phyloP scores from a whole-genome alignment of 2,329 filamentous ascomycete species.

The Fusarium equiseti region DNA sequence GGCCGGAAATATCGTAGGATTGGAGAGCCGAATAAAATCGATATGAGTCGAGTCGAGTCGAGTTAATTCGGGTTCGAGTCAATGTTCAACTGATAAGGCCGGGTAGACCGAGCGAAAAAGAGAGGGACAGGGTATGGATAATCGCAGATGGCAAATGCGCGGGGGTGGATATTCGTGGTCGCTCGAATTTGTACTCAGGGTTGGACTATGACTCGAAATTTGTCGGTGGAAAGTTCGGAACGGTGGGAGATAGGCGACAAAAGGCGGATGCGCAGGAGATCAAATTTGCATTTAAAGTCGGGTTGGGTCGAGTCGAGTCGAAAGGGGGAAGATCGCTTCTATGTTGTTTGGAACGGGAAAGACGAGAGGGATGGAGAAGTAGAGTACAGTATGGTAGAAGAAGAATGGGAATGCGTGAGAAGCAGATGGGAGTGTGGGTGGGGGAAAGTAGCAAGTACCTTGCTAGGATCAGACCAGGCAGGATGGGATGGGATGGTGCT shows the following conservation, averaged over 20 bases:
- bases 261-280: not conserved
- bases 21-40: constrained; percentile 1
- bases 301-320: constrained; percentile 16
- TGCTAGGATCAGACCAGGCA: constrained; percentile 10
- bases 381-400: constrained; percentile 37
- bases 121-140: constrained; percentile 35
- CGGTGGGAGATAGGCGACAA: not conserved
- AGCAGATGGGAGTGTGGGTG: constrained; percentile 37
- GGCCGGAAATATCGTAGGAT: not conserved
- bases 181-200: constrained; percentile 32
- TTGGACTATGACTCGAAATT: constrained; percentile 12
- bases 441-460: constrained; percentile 25
- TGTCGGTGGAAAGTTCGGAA: constrained; percentile 10
- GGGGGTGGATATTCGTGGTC: constrained; percentile 41
- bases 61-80: not conserved
- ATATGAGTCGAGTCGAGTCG: constrained; percentile 12
- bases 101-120: constrained; percentile 30
- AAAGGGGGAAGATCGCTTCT: constrained; percentile 16
- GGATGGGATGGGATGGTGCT: constrained; percentile 9
- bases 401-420: constrained; percentile 41
- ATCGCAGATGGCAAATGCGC: constrained; percentile 38
- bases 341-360: constrained; percentile 24
- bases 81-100: constrained; percentile 22
- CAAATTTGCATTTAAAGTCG: not conserved
- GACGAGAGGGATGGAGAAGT: constrained; percentile 37